Evolutionary conservation across 2,329 filamentous ascomycete genomes (phyloP).

Genomic region (Nigrospora sphaerica): DNA sequence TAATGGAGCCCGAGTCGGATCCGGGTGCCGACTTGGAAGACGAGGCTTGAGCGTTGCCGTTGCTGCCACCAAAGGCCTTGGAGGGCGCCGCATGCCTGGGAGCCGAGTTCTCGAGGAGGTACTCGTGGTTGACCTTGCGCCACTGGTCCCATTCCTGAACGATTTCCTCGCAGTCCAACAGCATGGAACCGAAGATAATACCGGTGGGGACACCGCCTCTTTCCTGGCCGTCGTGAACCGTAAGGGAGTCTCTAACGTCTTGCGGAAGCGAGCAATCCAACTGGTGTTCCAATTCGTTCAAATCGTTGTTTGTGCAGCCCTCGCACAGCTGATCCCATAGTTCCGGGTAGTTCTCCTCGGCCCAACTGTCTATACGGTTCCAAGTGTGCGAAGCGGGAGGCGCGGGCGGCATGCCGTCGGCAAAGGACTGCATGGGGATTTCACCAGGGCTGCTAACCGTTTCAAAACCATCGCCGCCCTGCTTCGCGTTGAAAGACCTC

Average conservation of each 20-base stretch:
- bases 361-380: slow-evolving; percentile 89
- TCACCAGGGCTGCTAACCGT: slow-evolving; percentile 64
- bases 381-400: slow-evolving; percentile 86
- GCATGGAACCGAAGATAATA: slow-evolving; percentile 88
- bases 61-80: slow-evolving; percentile 63
- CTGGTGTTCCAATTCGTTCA: slow-evolving; percentile 95
- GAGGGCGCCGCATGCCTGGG: slow-evolving; percentile 57
- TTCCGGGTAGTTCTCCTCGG: slow-evolving; percentile 91
- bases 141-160: slow-evolving; percentile 97
- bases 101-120: slow-evolving; percentile 55
- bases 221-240: slow-evolving; percentile 94
- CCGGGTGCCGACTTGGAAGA: slow-evolving; percentile 57
- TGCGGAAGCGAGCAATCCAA: slow-evolving; percentile 89
- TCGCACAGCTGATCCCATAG: slow-evolving; percentile 90
- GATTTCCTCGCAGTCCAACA: slow-evolving; percentile 96
- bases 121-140: slow-evolving; percentile 88
- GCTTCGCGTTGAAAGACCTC: slow-evolving; percentile 67
- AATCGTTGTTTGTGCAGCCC: slow-evolving; percentile 84
- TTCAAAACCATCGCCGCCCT: slow-evolving; percentile 58
- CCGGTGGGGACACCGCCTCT: slow-evolving; percentile 85
- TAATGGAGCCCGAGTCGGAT: slow-evolving; percentile 38
- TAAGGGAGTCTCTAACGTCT: slow-evolving; percentile 86
- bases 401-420: slow-evolving; percentile 81
- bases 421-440: slow-evolving; percentile 95
- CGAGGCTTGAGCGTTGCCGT: slow-evolving; percentile 45